phyloP scores from a whole-genome alignment of 139 green algal species.

The Tetradesmus lagerheimii region DNA sequence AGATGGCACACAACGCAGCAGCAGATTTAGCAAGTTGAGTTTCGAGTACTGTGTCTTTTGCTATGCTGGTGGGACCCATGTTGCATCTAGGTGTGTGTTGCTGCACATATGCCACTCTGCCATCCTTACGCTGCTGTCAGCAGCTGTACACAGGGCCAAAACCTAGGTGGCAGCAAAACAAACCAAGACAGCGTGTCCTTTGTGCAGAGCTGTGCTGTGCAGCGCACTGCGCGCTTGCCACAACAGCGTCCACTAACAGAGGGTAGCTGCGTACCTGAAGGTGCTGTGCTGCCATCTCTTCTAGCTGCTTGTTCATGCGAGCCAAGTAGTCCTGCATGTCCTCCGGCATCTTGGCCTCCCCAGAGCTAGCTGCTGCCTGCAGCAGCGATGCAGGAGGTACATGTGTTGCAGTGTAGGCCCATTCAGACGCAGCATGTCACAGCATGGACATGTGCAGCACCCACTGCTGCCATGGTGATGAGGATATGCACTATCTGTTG shows the following conservation, averaged over 20 bases:
- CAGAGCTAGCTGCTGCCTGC: not conserved
- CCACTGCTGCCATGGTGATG: not conserved
- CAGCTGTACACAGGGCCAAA: no score
- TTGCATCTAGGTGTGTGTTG: not conserved
- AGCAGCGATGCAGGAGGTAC: not conserved
- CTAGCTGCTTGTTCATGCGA: constrained; percentile 42
- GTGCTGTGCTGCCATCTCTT: constrained; percentile 28
- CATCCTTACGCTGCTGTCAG: no score
- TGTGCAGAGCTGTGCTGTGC: not conserved
- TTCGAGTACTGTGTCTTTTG: not conserved
- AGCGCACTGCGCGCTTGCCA: not conserved
- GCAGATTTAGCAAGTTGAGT: not conserved
- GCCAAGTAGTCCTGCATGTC: constrained; percentile 35
- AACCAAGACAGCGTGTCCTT: not conserved
- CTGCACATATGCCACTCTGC: not conserved
- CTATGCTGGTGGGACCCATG: not conserved
- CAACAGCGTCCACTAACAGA: no score
- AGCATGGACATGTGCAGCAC: not conserved
- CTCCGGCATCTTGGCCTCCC: not conserved
- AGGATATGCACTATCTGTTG: not conserved
- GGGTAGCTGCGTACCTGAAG: not conserved
- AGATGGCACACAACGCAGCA: not conserved
- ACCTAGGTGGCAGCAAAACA: no score
- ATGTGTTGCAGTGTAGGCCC: not conserved
- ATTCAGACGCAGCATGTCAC: not conserved